Conservation (phyloP, 192 early-diverging fungal species). For the Kappamyces sp. region DNA sequence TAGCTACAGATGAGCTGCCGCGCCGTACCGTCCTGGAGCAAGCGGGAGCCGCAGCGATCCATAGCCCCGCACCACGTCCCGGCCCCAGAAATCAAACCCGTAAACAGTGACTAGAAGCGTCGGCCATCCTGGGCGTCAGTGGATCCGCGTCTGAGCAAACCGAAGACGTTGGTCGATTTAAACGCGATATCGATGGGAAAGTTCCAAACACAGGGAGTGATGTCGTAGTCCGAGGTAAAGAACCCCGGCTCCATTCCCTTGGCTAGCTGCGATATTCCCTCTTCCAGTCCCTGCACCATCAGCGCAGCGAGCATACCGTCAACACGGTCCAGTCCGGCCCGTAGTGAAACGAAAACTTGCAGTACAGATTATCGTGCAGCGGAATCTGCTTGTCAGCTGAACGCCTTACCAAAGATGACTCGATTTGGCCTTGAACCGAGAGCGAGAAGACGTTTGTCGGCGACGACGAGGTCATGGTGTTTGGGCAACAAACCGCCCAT, state of each 20-base stretch:
- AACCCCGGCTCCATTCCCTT: slow-evolving; percentile 17
- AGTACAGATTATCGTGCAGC: slow-evolving; percentile 49
- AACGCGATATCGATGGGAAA: slow-evolving; percentile 55
- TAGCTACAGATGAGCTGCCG: slow-evolving; percentile 23
- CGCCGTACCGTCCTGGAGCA: slow-evolving; percentile 29
- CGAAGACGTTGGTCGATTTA: slow-evolving; percentile 52
- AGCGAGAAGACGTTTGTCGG: slow-evolving; percentile 38
- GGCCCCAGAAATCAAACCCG: slow-evolving; percentile 50
- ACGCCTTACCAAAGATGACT: slow-evolving; percentile 43
- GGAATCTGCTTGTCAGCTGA: slow-evolving; percentile 34
- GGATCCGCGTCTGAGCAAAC: slow-evolving; percentile 21
- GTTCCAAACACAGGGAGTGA: slow-evolving; percentile 53
- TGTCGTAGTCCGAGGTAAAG: slow-evolving; percentile 16
- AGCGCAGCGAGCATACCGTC: slow-evolving; percentile 18
- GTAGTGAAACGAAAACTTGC: slow-evolving; percentile 53
- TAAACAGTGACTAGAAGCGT: slow-evolving; percentile 51
- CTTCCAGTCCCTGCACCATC: slow-evolving; percentile 42
- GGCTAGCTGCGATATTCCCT: slow-evolving; percentile 52
- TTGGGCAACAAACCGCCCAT: background rate
- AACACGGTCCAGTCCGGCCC: slow-evolving; percentile 51
- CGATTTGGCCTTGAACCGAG: slow-evolving; percentile 49
- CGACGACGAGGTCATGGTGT: slow-evolving; percentile 2
- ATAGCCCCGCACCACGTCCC: slow-evolving; percentile 61
- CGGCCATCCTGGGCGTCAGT: slow-evolving; percentile 45
- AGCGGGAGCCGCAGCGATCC: slow-evolving; percentile 36